Evolutionary conservation across 768 basidiomycete species (phyloP), one percentile per base, ranked within the genome.

Genomic region (Pulveroboletus sp.): DNA sequence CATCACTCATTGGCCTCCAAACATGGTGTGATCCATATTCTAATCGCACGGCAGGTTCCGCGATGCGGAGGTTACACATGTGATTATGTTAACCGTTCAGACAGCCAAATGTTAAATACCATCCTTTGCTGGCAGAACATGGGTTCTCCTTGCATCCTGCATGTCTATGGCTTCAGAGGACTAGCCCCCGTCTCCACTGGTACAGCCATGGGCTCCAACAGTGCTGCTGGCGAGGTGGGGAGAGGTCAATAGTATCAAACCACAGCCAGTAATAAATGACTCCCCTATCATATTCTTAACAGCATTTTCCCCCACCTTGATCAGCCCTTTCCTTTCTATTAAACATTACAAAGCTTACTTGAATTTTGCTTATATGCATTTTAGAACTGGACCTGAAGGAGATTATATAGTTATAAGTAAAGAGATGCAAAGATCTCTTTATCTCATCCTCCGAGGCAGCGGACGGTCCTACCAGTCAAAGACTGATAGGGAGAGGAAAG

Each of bases 281-380:
- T 68, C 56, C 79, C 79, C 69, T 9, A 71, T 59, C 38, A 87
- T 61, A 49, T 86, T 86, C 63, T 80, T 85, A 48, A 85, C 82
- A 6, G 86, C 74, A 20, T 81, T 76, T 66, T 92, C 90, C 38
- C 83, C 76, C n/a, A 85, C 75, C 51, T 79, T 76, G 50, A 97
- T 77, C n/a, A 92, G 86, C 43, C 92, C n/a, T n/a, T n/a, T n/a
- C n/a, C n/a, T n/a, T n/a, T n/a, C n/a, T n/a, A n/a, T n/a, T n/a
- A n/a, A n/a, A n/a, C n/a, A n/a, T n/a, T n/a, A n/a, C n/a, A n/a
- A n/a, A n/a, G n/a, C n/a, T n/a, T n/a, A n/a, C n/a, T n/a, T n/a
- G n/a, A n/a, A n/a, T n/a, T n/a, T n/a, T n/a, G n/a, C n/a, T n/a
- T n/a, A n/a, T n/a, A n/a, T n/a, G n/a, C n/a, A n/a, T n/a, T n/a